Percentiles rank a stretch among this genome's conserved stretches.
These are phyloP conservation scores for Fulvia fulva DNA, from an alignment of 2,329 filamentous ascomycete species.

Conservation along the genomic window DNA sequence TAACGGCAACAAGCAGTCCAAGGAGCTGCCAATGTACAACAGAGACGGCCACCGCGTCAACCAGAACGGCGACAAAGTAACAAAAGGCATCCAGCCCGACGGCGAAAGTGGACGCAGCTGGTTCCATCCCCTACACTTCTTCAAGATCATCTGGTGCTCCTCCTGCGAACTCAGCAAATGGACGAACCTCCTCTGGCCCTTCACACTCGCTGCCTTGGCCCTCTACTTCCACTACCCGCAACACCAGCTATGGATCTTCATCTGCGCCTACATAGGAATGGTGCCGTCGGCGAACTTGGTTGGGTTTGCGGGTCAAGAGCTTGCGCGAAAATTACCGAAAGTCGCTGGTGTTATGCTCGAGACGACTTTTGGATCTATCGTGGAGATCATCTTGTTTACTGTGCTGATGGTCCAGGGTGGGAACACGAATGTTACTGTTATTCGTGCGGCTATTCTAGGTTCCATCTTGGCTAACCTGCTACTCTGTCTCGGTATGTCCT, in stretches of 20 bases:
- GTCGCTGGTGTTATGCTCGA: slow-evolving; percentile 60
- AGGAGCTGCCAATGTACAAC: slow-evolving; percentile 25
- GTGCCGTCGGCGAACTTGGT: slow-evolving; percentile 49
- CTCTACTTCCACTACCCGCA: slow-evolving; percentile 40
- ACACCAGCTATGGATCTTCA: slow-evolving; percentile 44
- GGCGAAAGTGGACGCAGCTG: slow-evolving; percentile 47
- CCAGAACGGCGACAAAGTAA: slow-evolving; percentile 44
- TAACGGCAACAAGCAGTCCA: not conserved
- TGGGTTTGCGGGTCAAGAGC: slow-evolving; percentile 63
- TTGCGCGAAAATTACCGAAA: slow-evolving; percentile 70
- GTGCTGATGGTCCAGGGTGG: slow-evolving; percentile 53
- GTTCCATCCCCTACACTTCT: slow-evolving; percentile 43
- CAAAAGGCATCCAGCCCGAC: slow-evolving; percentile 41
- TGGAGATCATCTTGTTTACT: slow-evolving; percentile 80
- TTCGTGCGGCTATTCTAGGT: slow-evolving; percentile 76
- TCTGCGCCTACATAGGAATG: slow-evolving; percentile 48
- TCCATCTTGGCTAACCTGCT: slow-evolving; percentile 78
- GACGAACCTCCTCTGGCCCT: slow-evolving; percentile 49
- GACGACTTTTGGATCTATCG: slow-evolving; percentile 61
- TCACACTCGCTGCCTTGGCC: slow-evolving; percentile 46
- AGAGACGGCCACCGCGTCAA: slow-evolving; percentile 35
- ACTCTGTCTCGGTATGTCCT: slow-evolving; percentile 62
- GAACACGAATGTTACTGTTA: slow-evolving; percentile 50
- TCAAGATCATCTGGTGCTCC: slow-evolving; percentile 42
- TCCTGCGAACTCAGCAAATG: slow-evolving; percentile 45